These are phyloP conservation scores for Taphrina deformans DNA, from an alignment of 1,139 yeast species.

Conservation along the genomic window DNA sequence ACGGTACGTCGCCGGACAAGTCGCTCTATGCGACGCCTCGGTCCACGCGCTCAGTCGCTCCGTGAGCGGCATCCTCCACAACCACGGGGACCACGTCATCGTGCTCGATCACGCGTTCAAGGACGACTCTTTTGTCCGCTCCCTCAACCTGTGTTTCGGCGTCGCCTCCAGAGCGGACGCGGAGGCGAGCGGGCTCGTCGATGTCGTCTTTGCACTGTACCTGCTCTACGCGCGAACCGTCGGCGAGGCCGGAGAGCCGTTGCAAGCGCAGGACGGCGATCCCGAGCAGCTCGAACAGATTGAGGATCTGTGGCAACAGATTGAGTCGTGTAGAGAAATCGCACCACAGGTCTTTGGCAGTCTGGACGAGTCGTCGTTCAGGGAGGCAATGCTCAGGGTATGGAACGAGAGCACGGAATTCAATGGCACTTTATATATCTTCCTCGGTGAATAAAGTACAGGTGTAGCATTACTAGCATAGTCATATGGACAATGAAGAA, in stretches of 20 bases:
- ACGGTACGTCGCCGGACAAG: neutral
- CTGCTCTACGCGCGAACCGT: no score
- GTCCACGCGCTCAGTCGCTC: neutral
- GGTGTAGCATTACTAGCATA: conserved; percentile 1
- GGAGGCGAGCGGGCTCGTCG: neutral
- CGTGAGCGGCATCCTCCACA: neutral
- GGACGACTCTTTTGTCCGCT: neutral
- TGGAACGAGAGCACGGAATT: neutral
- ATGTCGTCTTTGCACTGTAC: neutral
- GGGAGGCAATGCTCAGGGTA: neutral
- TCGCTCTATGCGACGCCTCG: neutral
- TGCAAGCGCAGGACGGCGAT: no score
- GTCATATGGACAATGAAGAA: conserved; percentile 9
- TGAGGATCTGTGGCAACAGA: neutral
- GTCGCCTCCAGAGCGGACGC: neutral
- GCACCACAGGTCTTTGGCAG: neutral
- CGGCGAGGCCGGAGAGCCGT: no score
- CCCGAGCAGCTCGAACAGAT: neutral
- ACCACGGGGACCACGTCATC: neutral
- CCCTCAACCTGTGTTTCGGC: neutral
- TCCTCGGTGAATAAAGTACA: neutral
- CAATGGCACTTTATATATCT: neutral
- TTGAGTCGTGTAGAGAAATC: neutral
- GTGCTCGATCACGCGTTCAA: no score
- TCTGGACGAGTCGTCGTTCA: neutral